These are phyloP conservation scores for Cyberlindnera sargentensis DNA, from an alignment of 805 yeast genomes.

Conservation along the genomic window DNA sequence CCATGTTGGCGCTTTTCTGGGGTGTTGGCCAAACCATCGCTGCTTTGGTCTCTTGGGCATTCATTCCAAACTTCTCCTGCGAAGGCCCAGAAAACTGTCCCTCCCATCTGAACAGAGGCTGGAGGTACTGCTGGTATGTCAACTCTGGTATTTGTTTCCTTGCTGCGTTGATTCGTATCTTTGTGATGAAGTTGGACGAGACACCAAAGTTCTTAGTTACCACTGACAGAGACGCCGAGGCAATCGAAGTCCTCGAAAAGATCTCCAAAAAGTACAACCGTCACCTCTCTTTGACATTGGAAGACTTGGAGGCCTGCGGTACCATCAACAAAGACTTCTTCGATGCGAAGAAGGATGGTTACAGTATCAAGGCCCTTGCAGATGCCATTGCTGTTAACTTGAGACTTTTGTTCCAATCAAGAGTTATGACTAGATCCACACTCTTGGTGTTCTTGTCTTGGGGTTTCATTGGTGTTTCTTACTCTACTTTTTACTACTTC, in stretches of 20 bases:
- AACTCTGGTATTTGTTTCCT: conserved; percentile 43
- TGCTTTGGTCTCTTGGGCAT: conserved; percentile 44
- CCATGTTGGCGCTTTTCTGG: conserved; percentile 49
- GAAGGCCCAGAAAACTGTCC: conserved; percentile 34
- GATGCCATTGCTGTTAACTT: conserved; percentile 30
- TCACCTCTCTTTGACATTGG: conserved; percentile 33
- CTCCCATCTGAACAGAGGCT: conserved; percentile 43
- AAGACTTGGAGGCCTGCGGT: conserved; percentile 40
- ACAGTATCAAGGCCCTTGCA: conserved; percentile 10
- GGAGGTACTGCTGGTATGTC: conserved; percentile 51
- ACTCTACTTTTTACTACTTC: conserved; percentile 46
- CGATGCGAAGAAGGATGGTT: conserved; percentile 14
- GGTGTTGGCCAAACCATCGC: conserved; percentile 51
- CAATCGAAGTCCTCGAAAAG: conserved; percentile 34
- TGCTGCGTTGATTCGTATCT: conserved; percentile 40
- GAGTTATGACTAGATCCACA: conserved; percentile 33
- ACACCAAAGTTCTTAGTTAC: conserved; percentile 48
- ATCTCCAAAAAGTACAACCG: conserved; percentile 42
- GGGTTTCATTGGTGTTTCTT: conserved; percentile 49
- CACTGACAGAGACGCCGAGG: conserved; percentile 42
- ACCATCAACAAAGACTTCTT: conserved; percentile 26
- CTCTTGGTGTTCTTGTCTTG: conserved; percentile 40
- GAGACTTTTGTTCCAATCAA: conserved; percentile 36
- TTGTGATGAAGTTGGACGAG: conserved; percentile 38
- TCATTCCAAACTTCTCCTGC: conserved; percentile 42